These are phyloP conservation scores for Sporobolomyces phaffii DNA, from an alignment of 768 basidiomycete genomes.

Conservation along the genomic window DNA sequence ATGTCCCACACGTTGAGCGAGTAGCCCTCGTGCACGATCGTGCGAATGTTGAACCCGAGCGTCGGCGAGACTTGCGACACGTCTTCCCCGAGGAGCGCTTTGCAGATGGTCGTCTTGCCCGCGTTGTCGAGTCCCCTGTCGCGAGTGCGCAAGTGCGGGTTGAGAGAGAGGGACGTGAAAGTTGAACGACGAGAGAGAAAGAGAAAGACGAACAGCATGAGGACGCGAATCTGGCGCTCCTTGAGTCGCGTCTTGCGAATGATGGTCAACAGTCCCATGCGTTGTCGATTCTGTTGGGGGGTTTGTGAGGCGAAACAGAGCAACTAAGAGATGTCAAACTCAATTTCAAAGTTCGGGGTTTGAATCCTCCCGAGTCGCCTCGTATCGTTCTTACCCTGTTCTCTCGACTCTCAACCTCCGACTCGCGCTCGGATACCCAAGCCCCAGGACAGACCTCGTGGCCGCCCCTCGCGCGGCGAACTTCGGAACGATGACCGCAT, in stretches of 20 bases:
- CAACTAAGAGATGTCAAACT: too few species aligned
- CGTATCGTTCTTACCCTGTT: neutral
- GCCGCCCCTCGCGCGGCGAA: too few species aligned
- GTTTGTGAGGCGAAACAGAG: too few species aligned
- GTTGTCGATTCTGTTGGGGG: too few species aligned
- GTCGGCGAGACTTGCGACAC: constrained; percentile 83
- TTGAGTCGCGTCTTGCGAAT: constrained; percentile 93
- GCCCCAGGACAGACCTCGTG: too few species aligned
- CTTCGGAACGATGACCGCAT: constrained; percentile 14
- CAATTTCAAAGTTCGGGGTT: too few species aligned
- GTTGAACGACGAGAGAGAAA: neutral
- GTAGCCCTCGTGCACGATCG: constrained; percentile 73
- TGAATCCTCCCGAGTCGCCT: too few species aligned
- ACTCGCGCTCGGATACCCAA: too few species aligned
- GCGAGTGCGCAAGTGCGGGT: neutral
- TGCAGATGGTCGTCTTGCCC: constrained; percentile 95
- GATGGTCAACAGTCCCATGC: constrained; percentile 90
- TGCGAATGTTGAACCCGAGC: constrained; percentile 98
- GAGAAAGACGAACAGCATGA: constrained; percentile 66
- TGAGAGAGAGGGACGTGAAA: neutral
- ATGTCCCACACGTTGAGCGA: constrained; percentile 85
- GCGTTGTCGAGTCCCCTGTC: constrained; percentile 92
- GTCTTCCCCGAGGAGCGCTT: constrained; percentile 88
- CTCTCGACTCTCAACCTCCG: too few species aligned
- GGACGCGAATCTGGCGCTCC: constrained; percentile 90